A percentile compares a stretch with the other conserved stretches of the same genome.
Evolutionary conservation across 2,329 filamentous ascomycete species (phyloP).

Genomic region (Dissoconium aciculare): DNA sequence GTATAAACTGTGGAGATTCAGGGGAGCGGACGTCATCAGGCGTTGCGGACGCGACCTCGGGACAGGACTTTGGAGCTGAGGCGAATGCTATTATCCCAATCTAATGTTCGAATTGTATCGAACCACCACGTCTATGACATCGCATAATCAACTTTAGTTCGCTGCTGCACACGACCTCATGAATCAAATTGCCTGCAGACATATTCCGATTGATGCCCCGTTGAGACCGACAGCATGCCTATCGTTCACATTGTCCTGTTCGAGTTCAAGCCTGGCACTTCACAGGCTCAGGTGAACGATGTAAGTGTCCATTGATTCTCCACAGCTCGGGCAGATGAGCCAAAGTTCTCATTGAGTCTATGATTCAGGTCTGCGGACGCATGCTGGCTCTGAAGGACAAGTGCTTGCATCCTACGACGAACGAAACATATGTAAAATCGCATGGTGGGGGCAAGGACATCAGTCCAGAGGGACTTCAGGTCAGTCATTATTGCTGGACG

Average conservation of each 20-base stretch:
- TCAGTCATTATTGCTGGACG: conserved; percentile 22
- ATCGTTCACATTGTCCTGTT: conserved; percentile 57
- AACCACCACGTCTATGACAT: conserved; percentile 16
- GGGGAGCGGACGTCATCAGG: no score
- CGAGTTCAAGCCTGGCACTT: conserved; percentile 42
- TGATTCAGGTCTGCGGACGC: conserved; percentile 36
- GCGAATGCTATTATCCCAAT: no score
- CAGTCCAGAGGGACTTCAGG: conserved; percentile 46
- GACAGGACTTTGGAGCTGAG: no score
- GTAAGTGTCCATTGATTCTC: conserved; percentile 29
- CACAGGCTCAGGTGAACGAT: conserved; percentile 38
- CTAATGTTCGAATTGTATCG: not conserved
- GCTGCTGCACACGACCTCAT: not conserved
- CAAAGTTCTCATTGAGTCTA: conserved; percentile 3
- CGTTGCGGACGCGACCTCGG: no score
- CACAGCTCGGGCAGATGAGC: not conserved
- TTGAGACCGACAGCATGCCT: conserved; percentile 45
- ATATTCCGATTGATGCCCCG: conserved; percentile 1
- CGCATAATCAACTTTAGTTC: not conserved
- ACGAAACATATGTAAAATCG: conserved; percentile 46
- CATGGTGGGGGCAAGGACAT: conserved; percentile 46
- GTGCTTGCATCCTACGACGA: conserved; percentile 45
- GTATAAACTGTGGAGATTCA: no score
- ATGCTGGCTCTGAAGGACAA: conserved; percentile 43
- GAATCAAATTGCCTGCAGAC: not conserved